Base-by-base conservation (phyloP, 2,329 filamentous ascomycete species). In the Blumeria hordei region DNA sequence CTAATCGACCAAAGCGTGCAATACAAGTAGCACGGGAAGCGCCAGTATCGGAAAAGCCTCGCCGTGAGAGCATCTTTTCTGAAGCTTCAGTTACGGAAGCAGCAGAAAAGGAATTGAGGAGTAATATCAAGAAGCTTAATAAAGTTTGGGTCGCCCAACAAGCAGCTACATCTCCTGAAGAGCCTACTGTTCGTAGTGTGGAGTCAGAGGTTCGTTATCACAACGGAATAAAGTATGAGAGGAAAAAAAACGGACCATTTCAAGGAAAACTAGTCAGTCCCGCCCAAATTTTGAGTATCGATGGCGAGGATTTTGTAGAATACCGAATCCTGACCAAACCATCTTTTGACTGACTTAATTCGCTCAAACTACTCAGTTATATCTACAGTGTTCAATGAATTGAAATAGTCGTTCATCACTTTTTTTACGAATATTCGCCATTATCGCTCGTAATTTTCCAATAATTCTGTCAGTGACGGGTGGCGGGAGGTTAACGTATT, bases 301-400 rank as follows among this genome's bases (percentile, higher is more conserved):
- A 81, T 57, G 78, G 77, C 21, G 78, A 81, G 62, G 78, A 81
- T 58, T 82, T 78, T 57, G 77, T 82, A 36, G 78, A 81, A 63
- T 81, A 81, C 59, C 72, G 78, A 1, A 76, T 82, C 1, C 70
- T 82, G 32, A 80, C 75, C 0, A 81, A 79, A 66, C 76, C 77
- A 0, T 74, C 71, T 0, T 81, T 81, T 33, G 28, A 33, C 28
- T 50, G 16, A 28, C 21, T 28, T 28, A 4, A 28, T 28, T 28
- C 4, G 4, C 4, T 28, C 21, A 4, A 28, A 28, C 21, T 28
- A 28, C 21, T 28, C 21, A 28, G 4, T 28, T 28, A 28, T 28
- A 28, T 28, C 21, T 28, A 28, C 21, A 28, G 4, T 28, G 4
- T 28, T 28, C 21, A 28, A 28, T 28, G 21, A 28, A 28, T 4